phyloP scores from a whole-genome alignment of 1,139 yeast species.

The Arxiozyma heterogenica region DNA sequence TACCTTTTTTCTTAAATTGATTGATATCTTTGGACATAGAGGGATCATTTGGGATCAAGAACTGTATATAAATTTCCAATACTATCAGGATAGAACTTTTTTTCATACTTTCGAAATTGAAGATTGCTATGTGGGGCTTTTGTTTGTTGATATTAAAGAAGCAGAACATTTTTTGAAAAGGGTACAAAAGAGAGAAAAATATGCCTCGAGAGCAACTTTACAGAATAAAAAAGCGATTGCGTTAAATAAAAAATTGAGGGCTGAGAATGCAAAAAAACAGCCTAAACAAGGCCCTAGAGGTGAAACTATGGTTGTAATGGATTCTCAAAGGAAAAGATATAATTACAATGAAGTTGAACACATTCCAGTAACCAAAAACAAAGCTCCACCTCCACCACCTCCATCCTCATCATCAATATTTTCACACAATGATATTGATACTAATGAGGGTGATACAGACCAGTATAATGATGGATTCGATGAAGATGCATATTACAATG shows the following conservation, averaged over 20 bases:
- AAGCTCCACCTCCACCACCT: slow-evolving; percentile 47
- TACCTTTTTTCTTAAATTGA: slow-evolving; percentile 80
- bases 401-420: slow-evolving; percentile 23
- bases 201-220: slow-evolving; percentile 78
- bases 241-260: slow-evolving; percentile 42
- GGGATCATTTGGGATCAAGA: slow-evolving; percentile 98
- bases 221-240: slow-evolving; percentile 84
- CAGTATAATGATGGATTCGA: slow-evolving; percentile 3
- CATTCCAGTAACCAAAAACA: slow-evolving; percentile 30
- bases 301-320: slow-evolving; percentile 26
- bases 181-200: slow-evolving; percentile 65
- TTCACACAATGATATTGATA: slow-evolving; percentile 9
- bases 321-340: slow-evolving; percentile 28
- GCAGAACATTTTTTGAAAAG: slow-evolving; percentile 78
- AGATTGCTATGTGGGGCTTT: slow-evolving; percentile 77
- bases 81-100: slow-evolving; percentile 86
- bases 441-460: slow-evolving; percentile 7
- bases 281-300: slow-evolving; percentile 68
- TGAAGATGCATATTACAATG: slow-evolving; percentile 12
- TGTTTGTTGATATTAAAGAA: slow-evolving; percentile 83
- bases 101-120: slow-evolving; percentile 93
- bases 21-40: slow-evolving; percentile 69
- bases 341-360: slow-evolving; percentile 25
- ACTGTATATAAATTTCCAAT: slow-evolving; percentile 74
- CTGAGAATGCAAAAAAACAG: slow-evolving; percentile 31